Base-by-base conservation (phyloP, 1,139 yeast species). In the Scheffersomyces titani region DNA sequence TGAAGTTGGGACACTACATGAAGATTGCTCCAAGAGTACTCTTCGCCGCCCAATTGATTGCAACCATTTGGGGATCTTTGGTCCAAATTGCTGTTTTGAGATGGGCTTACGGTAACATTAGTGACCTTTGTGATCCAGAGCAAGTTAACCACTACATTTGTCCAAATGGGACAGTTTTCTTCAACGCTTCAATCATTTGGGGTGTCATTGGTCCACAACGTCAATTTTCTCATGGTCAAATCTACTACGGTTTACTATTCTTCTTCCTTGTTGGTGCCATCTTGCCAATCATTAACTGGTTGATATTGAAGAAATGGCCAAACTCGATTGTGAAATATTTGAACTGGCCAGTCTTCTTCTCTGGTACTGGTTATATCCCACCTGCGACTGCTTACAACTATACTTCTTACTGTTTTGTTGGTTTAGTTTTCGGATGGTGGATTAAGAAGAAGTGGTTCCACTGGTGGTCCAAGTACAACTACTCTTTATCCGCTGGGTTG, bases 391-490 rank as follows among this genome's bases (percentile, higher is more conserved):
- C 81, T 51, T 77, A 75, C 69, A 78, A 74, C 64, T 78, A 76
- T 60, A 70, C 77, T 30, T 71, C 84, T 6, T 77, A 75, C 68
- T 76, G 77, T 65, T 64, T 66, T 40, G 77, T 72, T 59, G 79
- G 77, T 47, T 55, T 71, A 60, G 59, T 68, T 58, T 76, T 77
- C 59, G 72, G 74, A 50, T 66, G 65, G 69, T 73, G 60, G 66
- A 69, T 77, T 55, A 76, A 77, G 68, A 73, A 68, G 60, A 74
- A 65, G 62, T 76, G 70, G 70, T 81, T 83, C 66, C 78, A 78
- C 61, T 86, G 89, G 90, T 86, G 89, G 89, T 74, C 84, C 50
- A 86, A 86, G 73, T 86, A 86, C 73, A 84, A 84, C 68, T 85
- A 83, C 65, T 74, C 84, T 30, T 71, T 86, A 57, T 81, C 87